Conservation (phyloP, 148 eudicot species). For the Beta vulgaris region DNA sequence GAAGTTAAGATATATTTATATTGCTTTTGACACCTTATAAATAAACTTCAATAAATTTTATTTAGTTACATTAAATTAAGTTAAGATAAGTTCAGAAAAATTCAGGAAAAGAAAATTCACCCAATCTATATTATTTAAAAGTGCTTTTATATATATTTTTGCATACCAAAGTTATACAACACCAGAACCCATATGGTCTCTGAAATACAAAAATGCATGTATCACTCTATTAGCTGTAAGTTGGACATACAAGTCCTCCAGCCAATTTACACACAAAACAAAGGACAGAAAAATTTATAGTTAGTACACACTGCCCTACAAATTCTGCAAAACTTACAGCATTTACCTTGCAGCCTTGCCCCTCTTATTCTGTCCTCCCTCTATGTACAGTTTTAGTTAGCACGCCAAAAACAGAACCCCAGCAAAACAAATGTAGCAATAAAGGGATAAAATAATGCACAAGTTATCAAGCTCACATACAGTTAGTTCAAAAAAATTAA, state of each 20-base stretch:
- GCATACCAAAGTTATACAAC: background rate
- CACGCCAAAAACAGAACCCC: background rate
- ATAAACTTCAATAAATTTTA: no score
- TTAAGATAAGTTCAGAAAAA: no score
- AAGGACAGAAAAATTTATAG: background rate
- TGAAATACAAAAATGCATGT: background rate
- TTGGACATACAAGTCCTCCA: background rate
- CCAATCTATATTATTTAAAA: no score
- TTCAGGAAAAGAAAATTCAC: no score
- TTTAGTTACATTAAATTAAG: no score
- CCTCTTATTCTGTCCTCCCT: background rate
- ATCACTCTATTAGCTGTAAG: background rate
- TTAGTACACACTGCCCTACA: background rate
- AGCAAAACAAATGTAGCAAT: background rate
- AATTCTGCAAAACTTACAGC: background rate
- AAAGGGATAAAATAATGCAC: background rate
- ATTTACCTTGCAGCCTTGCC: background rate
- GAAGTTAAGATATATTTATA: no score
- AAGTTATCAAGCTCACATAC: background rate
- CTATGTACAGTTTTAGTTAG: slow-evolving; percentile 3
- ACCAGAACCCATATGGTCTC: background rate
- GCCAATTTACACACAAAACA: background rate
- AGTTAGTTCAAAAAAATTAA: background rate
- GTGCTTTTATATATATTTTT: no score
- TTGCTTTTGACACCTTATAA: no score